Evolutionary conservation across 306 rosid genomes (phyloP).

Genomic region (Rosa multiflora): DNA sequence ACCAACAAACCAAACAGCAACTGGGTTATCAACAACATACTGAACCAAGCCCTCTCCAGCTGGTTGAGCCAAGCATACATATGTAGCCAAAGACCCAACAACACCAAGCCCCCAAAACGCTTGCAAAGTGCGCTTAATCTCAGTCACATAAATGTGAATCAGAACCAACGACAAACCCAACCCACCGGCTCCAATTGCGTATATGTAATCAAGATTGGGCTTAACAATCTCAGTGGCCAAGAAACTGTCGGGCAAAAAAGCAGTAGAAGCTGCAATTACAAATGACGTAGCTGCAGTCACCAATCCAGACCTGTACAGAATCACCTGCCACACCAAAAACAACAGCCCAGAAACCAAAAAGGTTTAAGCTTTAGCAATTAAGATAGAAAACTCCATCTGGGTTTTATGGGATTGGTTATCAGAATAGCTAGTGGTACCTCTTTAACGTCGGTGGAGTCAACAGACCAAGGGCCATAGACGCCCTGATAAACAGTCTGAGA

Average conservation of each 20-base stretch:
- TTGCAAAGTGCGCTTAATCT: conserved; percentile 83
- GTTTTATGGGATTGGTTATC: background rate
- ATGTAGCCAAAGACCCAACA: conserved; percentile 63
- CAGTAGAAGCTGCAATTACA: conserved; percentile 62
- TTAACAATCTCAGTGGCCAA: conserved; percentile 32
- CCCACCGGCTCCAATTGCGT: conserved; percentile 64
- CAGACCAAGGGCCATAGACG: conserved; percentile 83
- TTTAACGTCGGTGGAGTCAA: conserved; percentile 67
- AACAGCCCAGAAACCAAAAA: background rate
- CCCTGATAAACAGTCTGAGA: conserved; percentile 54
- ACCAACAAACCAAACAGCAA: conserved; percentile 78
- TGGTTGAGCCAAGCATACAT: conserved; percentile 57
- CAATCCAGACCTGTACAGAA: conserved; percentile 74
- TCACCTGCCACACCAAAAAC: conserved; percentile 42
- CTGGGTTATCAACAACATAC: conserved; percentile 58
- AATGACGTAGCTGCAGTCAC: conserved; percentile 82
- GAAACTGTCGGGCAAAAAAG: conserved; percentile 51
- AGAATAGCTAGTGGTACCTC: conserved; percentile 41
- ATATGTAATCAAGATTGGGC: conserved; percentile 56
- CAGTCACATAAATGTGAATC: conserved; percentile 80
- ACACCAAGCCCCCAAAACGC: conserved; percentile 82
- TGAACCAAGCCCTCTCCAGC: conserved; percentile 56
- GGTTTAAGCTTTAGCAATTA: background rate
- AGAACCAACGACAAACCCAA: conserved; percentile 70
- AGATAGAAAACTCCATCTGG: background rate